A percentile compares a stretch with the other conserved stretches of the same genome.
These are phyloP conservation scores for Talaromyces funiculosus DNA, from an alignment of 2,329 filamentous ascomycete genomes.

Conservation along the genomic window DNA sequence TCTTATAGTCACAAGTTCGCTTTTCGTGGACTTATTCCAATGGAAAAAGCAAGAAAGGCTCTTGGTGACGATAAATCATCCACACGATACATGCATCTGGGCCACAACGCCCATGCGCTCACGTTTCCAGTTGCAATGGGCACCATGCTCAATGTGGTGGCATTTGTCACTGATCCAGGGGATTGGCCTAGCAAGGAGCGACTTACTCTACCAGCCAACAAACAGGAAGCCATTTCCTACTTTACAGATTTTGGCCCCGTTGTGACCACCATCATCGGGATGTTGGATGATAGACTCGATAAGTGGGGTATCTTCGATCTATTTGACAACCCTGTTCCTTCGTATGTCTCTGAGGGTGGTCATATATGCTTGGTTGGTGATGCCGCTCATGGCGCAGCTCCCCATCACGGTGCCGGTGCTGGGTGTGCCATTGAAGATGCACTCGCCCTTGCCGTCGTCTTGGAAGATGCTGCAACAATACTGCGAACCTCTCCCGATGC, in stretches of 20 bases:
- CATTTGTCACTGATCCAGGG: slow-evolving; percentile 6
- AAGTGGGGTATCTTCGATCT: slow-evolving; percentile 33
- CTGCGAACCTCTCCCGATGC: too few relatives aligned
- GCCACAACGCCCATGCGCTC: slow-evolving; percentile 53
- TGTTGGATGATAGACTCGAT: slow-evolving; percentile 9
- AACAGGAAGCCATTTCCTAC: slow-evolving; percentile 37
- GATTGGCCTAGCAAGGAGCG: slow-evolving; percentile 11
- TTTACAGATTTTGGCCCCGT: slow-evolving; percentile 40
- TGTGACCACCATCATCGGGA: slow-evolving; percentile 20
- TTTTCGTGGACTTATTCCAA: slow-evolving; percentile 42
- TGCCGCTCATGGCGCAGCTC: slow-evolving; percentile 35
- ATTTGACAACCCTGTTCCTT: slow-evolving; percentile 25
- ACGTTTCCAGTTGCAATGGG: slow-evolving; percentile 52
- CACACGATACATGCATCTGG: slow-evolving; percentile 53
- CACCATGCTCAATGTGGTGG: slow-evolving; percentile 10
- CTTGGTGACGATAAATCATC: slow-evolving; percentile 47
- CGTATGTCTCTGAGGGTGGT: slow-evolving; percentile 25
- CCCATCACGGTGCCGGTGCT: slow-evolving; percentile 35
- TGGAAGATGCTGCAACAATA: too few relatives aligned
- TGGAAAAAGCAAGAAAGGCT: slow-evolving; percentile 46
- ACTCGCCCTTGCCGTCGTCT: slow-evolving; percentile 39
- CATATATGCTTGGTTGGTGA: slow-evolving; percentile 32
- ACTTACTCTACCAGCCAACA: slow-evolving; percentile 25
- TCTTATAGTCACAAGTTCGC: slow-evolving; percentile 30
- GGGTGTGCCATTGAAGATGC: slow-evolving; percentile 32